Conservation (phyloP, 768 basidiomycete species). For the Naganishia kalamii region DNA sequence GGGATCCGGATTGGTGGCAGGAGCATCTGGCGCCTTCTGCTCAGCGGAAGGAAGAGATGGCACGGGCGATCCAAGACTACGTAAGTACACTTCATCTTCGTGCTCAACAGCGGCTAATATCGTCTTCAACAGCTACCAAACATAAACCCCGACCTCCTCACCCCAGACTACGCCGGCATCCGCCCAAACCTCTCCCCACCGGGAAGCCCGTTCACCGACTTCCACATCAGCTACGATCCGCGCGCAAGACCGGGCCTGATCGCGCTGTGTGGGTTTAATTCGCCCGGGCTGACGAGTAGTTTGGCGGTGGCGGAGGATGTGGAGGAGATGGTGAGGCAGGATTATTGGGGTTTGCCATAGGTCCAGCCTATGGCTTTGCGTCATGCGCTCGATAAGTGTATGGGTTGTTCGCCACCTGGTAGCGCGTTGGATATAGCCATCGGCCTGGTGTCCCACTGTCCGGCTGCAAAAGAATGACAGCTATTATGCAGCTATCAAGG, state of each 20-base stretch:
- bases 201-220: slow-evolving; percentile 73
- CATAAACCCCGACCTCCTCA: slow-evolving; percentile 33
- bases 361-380: neutral
- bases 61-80: slow-evolving; percentile 61
- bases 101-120: neutral
- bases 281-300: slow-evolving; percentile 79
- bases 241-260: slow-evolving; percentile 54
- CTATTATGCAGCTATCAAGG: neutral
- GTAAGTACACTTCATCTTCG: neutral
- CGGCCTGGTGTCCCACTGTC: neutral
- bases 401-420: neutral
- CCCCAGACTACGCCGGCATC: slow-evolving; percentile 43
- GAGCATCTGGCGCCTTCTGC: slow-evolving; percentile 61
- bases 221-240: slow-evolving; percentile 58
- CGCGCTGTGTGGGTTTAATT: slow-evolving; percentile 82
- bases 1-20: slow-evolving; percentile 70
- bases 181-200: slow-evolving; percentile 80
- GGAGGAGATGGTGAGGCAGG: slow-evolving; percentile 46
- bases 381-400: neutral
- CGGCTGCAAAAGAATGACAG: neutral
- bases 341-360: slow-evolving; percentile 5
- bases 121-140: slow-evolving; percentile 30
- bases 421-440: neutral
- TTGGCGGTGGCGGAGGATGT: slow-evolving; percentile 82
- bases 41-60: slow-evolving; percentile 58